Evolutionary conservation across 371 early-diverging fungal genomes (phyloP), one percentile per base, ranked within the genome.

Genomic region (Zychaea mexicana): DNA sequence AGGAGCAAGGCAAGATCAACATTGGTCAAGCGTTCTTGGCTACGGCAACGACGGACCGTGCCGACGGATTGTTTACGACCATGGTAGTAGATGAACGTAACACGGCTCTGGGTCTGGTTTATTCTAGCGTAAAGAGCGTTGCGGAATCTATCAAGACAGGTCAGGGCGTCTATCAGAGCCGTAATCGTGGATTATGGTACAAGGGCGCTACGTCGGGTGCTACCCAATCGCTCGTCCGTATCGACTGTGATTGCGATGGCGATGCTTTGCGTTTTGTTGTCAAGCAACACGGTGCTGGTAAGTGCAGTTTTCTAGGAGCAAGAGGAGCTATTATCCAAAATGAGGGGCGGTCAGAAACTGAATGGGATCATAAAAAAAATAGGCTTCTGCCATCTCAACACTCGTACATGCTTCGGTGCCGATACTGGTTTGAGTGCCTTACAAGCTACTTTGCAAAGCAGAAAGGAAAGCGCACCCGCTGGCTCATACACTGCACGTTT

Each of bases 121-220:
- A 96, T 73, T 95, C 96, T 10, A 92, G 89, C n/a, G 70, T 68
- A 12, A 84, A 90, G 65, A 94, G 95, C 67, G 85, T 98, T 12
- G 75, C 85, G 3, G 95, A 96, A 57, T 88, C 96, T 2, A 67
- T 98, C 58, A 83, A 84, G 31, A 84, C 87, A 0, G 86, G 90
- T 5, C 79, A 87, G 60, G 99, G 99, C 28, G 96, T 97, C 13
- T 98, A 97, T 83, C 91, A 94, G 71, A 93, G 93, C 38, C 87
- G 99, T 61, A 83, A 76, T n/a, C 83, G 92, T 55, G 97, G 96
- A 9, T 80, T 98, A 10, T 98, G 98, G 98, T 86, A 93, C 73
- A 98, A 98, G 81, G 98, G 98, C 4, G 80, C 87, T 31, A 93
- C 96, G 2, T 96, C 96, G 0, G 98, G 97, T 39, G 92, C 96